These are phyloP conservation scores for Pseudogymnoascus sp. DNA, from an alignment of 2,329 filamentous ascomycete species.

Conservation along the genomic window DNA sequence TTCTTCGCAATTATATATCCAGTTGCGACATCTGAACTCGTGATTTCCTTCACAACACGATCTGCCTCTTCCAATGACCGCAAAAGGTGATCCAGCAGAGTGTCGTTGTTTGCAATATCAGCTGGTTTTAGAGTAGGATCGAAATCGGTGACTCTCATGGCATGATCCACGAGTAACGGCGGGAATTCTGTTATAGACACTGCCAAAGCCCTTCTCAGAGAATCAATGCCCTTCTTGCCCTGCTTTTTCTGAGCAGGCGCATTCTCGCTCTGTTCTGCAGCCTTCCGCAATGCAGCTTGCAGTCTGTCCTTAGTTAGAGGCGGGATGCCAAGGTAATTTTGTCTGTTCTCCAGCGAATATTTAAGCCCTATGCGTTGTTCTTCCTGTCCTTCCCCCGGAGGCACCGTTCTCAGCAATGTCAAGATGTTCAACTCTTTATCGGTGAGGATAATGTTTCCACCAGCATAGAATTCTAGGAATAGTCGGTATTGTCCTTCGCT, in stretches of 20 bases:
- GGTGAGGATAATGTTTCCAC: slow-evolving; percentile 89
- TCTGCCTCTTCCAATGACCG: slow-evolving; percentile 62
- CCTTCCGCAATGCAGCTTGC: slow-evolving; percentile 58
- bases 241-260: slow-evolving; percentile 54
- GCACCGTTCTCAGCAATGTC: slow-evolving; percentile 70
- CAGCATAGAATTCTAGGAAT: slow-evolving; percentile 93
- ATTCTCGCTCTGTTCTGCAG: slow-evolving; percentile 50
- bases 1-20: slow-evolving; percentile 85
- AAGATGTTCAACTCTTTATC: slow-evolving; percentile 78
- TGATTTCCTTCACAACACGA: slow-evolving; percentile 61
- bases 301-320: slow-evolving; percentile 67
- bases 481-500: slow-evolving; percentile 83
- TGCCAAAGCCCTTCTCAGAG: slow-evolving; percentile 71
- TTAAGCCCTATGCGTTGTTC: slow-evolving; percentile 67
- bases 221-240: slow-evolving; percentile 60
- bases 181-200: slow-evolving; percentile 82
- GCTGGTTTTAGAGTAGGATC: slow-evolving; percentile 61
- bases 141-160: slow-evolving; percentile 61
- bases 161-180: slow-evolving; percentile 81
- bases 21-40: slow-evolving; percentile 54
- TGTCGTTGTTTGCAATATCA: slow-evolving; percentile 60
- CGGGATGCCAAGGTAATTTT: slow-evolving; percentile 74
- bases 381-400: slow-evolving; percentile 76
- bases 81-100: slow-evolving; percentile 58
- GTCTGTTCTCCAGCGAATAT: slow-evolving; percentile 74